Conservation (phyloP, 306 rosid genomes). For the Vicia faba region DNA sequence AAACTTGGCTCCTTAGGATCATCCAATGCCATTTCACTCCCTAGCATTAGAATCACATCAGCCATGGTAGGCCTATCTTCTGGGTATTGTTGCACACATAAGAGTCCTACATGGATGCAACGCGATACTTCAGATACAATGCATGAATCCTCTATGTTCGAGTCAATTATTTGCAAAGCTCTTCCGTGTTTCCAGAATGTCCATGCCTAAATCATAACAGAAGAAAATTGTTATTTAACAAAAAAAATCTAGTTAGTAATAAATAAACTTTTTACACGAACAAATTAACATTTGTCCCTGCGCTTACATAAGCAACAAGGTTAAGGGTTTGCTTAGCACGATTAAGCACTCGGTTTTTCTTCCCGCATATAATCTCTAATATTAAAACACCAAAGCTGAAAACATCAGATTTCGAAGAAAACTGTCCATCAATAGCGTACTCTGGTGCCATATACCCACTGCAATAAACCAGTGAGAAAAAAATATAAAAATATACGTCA, state of each 20-base stretch:
- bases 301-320: constrained; percentile 61
- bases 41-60: constrained; percentile 49
- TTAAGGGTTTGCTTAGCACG: constrained; percentile 40
- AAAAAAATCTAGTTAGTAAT: no score
- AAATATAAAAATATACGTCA: background rate
- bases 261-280: background rate
- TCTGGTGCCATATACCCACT: constrained; percentile 73
- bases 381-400: constrained; percentile 48
- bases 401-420: constrained; percentile 49
- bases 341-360: constrained; percentile 45
- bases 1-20: constrained; percentile 60
- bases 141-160: constrained; percentile 34
- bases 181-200: constrained; percentile 48
- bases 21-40: constrained; percentile 40
- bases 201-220: constrained; percentile 50
- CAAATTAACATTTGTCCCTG: background rate
- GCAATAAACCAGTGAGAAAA: background rate
- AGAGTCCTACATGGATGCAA: constrained; percentile 53
- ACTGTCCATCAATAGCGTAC: constrained; percentile 56
- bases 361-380: constrained; percentile 55
- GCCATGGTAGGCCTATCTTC: constrained; percentile 50
- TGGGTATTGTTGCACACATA: constrained; percentile 57
- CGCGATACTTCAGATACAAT: constrained; percentile 39
- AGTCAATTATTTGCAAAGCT: constrained; percentile 42
- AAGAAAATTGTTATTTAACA: background rate